Evolutionary conservation across 331 rosid species (phyloP).

Genomic region (Rhamnella rubrinervis): DNA sequence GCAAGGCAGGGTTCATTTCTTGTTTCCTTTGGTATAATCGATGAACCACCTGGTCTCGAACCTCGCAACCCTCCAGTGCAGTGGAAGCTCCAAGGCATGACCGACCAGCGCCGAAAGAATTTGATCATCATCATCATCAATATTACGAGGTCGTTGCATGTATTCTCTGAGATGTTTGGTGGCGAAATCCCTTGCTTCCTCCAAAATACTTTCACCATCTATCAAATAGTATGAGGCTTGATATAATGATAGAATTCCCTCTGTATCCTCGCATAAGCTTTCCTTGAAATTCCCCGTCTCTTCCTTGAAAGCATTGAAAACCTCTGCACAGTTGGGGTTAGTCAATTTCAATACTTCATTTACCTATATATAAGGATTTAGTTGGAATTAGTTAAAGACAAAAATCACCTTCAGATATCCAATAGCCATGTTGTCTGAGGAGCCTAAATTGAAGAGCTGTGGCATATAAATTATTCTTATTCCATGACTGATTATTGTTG

Average conservation of each 20-base stretch:
- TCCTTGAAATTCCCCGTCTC: background rate
- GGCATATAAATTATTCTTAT: too few relatives aligned
- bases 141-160: background rate
- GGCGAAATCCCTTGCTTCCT: conserved; percentile 27
- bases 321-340: background rate
- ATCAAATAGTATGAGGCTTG: conserved; percentile 30
- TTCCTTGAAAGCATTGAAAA: conserved; percentile 16
- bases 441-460: too few relatives aligned
- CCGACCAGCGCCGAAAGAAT: background rate
- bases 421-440: too few relatives aligned
- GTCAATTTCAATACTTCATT: too few relatives aligned
- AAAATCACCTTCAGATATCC: too few relatives aligned
- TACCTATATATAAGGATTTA: too few relatives aligned
- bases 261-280: background rate
- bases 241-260: conserved; percentile 23
- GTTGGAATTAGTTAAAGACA: too few relatives aligned
- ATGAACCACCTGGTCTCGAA: conserved; percentile 31
- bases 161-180: conserved; percentile 8
- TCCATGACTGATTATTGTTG: too few relatives aligned
- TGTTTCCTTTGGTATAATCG: background rate
- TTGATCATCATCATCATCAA: background rate
- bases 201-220: conserved; percentile 26
- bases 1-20: background rate
- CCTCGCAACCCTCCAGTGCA: conserved; percentile 27
- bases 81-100: conserved; percentile 33